Conservation (phyloP, 306 rosid species). For the Rosa chinensis region DNA sequence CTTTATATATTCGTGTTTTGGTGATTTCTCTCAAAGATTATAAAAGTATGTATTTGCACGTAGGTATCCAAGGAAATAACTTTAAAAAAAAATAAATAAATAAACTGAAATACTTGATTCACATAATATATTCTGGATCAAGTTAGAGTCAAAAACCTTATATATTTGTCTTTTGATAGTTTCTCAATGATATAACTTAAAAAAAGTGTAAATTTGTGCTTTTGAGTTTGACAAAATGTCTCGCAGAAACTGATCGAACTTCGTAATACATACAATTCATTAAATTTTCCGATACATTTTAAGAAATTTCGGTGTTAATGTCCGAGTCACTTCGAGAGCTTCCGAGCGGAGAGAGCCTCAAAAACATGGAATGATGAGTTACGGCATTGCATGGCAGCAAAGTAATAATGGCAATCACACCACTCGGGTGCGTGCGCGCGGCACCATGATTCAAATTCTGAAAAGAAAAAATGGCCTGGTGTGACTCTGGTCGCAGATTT, state of each 20-base stretch:
- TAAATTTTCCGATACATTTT: not conserved
- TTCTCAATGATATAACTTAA: no score
- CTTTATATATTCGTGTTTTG: not conserved
- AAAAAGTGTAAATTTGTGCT: no score
- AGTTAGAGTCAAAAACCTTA: no score
- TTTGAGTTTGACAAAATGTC: not conserved
- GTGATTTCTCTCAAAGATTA: not conserved
- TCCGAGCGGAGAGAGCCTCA: not conserved
- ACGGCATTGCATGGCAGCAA: not conserved
- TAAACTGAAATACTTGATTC: no score
- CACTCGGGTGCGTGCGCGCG: conserved; percentile 9
- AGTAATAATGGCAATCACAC: conserved; percentile 11
- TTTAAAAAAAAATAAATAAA: no score
- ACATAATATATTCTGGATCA: no score
- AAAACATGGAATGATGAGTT: conserved; percentile 1
- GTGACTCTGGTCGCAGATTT: not conserved
- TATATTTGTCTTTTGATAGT: no score
- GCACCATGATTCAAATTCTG: not conserved
- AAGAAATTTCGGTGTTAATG: not conserved
- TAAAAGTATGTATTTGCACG: not conserved
- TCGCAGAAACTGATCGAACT: not conserved
- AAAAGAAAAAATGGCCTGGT: not conserved
- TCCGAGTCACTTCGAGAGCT: not conserved
- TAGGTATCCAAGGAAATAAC: no score
- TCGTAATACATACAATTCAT: not conserved